Base-by-base conservation (phyloP, 169 alveolate genomes). In the Blepharisma undulans region DNA sequence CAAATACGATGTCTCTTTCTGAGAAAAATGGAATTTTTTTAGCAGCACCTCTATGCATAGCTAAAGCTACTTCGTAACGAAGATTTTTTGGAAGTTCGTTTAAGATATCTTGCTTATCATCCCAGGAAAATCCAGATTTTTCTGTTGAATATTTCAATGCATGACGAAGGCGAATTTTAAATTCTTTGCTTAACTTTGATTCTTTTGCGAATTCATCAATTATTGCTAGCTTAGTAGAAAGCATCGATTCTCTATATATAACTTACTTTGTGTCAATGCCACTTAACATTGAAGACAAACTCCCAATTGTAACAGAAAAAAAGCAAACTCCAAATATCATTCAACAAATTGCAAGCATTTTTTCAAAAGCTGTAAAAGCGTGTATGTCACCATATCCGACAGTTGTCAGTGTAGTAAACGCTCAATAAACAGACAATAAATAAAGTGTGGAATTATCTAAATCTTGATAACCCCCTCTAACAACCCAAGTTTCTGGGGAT, bases 341-440 rank as follows among this genome's bases (percentile, higher is more conserved):
- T 95, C 97, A 95, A 36, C 93, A 48, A 3, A 95, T 77, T 18
- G 94, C 84, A 25, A 94, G 72, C 12, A 94, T 81, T 60, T 88
- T 93, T 89, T 96, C 98, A 19, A 92, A 72, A 21, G 72, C 30
- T 18, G 96, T 94, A 18, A 61, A 85, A 3, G 97, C 95, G 71
- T 78, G 78, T 7, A 96, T 93, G 84, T 96, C 98, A 5, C 98
- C 98, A 93, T 92, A 96, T 0, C 98, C 98, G 0, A 96, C 97
- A 60, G 98, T 95, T 3, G 97, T 93, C 30, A 96, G 66, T 6
- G 98, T 96, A 76, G 94, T 66, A 74, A 95, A 88, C 30, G 96
- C 93, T 97, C 97, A 96, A 84, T 96, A 95, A 22, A 86, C 72
- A 78, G 95, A 84, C 27, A 87, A 90, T 2, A 95, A 84, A 92